Base-by-base conservation (phyloP, 768 basidiomycete genomes). In the Phanerochaete carnosa region DNA sequence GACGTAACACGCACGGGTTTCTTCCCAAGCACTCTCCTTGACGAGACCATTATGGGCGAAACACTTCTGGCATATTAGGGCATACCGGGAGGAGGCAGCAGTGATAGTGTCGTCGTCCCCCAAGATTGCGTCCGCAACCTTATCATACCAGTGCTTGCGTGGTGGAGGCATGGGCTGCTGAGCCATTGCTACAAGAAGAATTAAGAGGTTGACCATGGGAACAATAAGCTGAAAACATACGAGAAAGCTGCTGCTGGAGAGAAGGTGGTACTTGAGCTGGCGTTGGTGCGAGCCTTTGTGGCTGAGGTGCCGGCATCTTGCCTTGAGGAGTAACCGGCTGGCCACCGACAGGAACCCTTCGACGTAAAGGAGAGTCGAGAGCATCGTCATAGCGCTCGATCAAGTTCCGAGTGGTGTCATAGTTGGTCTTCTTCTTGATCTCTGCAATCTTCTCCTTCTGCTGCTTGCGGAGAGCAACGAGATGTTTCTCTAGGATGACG, bases 341-440 rank as follows among this genome's bases (percentile, higher is more conserved):
- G 68, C 51, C 64, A 49, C 65, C 55, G 45, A 69, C 73, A 50
- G 65, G 75, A 47, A 75, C 62, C 11, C 81, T 75, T 64, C 72
- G 78, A 30, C 81, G 81, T 49, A 82, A 67, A 15, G 81, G 70
- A 16, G 60, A 61, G 1, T 63, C 62, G 4, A 66, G 78, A 1
- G 80, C 77, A 37, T 90, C 91, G 64, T 96, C 96, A 67, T 97
- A 98, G 59, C 87, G 85, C 70, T 96, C 94, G 19, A 99, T 79
- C 47, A 99, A 80, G 66, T 89, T 92, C 55, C 91, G 87, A 29
- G 95, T 99, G 12, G 85, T 85, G 70, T 99, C 93, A 73, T 92
- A 99, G 66, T 98, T 96, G 1, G 95, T 98, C 72, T 92, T 94
- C 78, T 94, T 94, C 81, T 99, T 99, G 65, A 98, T 92, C 66